Conservation (phyloP, 768 basidiomycete genomes). For the Xerocomellus chrysenteron region DNA sequence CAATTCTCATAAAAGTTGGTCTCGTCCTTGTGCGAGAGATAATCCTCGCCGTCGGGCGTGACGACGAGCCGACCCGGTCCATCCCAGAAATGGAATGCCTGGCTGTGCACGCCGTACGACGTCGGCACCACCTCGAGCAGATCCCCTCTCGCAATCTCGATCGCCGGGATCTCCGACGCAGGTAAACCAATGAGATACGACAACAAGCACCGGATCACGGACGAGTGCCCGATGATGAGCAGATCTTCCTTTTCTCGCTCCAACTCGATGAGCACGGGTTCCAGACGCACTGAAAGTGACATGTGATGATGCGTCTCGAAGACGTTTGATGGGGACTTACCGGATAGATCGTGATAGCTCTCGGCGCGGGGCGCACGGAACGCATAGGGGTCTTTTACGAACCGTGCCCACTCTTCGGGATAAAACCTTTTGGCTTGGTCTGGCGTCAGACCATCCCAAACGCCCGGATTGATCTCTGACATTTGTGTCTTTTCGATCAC, state of each 20-base stretch:
- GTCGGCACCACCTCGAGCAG: slow-evolving; percentile 91
- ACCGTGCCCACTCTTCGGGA: slow-evolving; percentile 92
- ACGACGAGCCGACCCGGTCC: slow-evolving; percentile 66
- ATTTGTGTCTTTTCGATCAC: slow-evolving; percentile 96
- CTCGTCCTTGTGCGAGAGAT: slow-evolving; percentile 50
- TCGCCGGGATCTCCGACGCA: slow-evolving; percentile 94
- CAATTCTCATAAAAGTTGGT: slow-evolving; percentile 90
- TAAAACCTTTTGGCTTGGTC: slow-evolving; percentile 88
- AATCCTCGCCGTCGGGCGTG: slow-evolving; percentile 34
- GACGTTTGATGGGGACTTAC: slow-evolving; percentile 38
- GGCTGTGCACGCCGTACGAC: slow-evolving; percentile 85
- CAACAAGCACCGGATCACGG: slow-evolving; percentile 94
- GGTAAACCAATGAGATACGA: slow-evolving; percentile 92
- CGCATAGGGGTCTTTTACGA: slow-evolving; percentile 89
- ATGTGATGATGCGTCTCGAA: not conserved
- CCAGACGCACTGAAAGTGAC: slow-evolving; percentile 73
- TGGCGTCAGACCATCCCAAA: slow-evolving; percentile 94
- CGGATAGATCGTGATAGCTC: slow-evolving; percentile 93
- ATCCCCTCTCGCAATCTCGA: slow-evolving; percentile 95
- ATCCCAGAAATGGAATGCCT: slow-evolving; percentile 92
- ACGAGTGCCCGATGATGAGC: slow-evolving; percentile 94
- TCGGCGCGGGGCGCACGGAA: slow-evolving; percentile 92
- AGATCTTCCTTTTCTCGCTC: slow-evolving; percentile 94
- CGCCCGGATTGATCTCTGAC: slow-evolving; percentile 96
- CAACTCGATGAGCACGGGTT: slow-evolving; percentile 88